These are phyloP conservation scores for Phytopythium oedochilum DNA, from an alignment of 352 stramenopile species.

Conservation along the genomic window DNA sequence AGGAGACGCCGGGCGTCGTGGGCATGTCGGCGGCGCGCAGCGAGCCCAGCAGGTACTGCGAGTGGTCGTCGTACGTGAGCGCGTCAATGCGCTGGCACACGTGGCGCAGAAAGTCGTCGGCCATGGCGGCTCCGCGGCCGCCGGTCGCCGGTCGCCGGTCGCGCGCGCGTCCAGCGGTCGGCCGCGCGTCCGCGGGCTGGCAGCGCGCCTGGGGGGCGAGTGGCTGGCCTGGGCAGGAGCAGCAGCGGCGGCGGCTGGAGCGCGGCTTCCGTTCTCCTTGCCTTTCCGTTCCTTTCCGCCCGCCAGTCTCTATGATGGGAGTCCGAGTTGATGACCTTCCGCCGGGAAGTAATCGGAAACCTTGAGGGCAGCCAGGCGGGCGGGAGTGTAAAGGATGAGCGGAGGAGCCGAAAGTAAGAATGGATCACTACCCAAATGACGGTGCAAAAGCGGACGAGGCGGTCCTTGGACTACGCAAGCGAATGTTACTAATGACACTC, in stretches of 20 bases:
- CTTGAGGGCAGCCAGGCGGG: not conserved
- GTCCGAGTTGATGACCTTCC: no score
- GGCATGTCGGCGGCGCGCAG: slow-evolving; percentile 15
- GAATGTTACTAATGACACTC: not conserved
- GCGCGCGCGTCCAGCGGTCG: no score
- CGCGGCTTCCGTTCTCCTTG: no score
- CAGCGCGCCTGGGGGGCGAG: no score
- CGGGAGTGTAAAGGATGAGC: not conserved
- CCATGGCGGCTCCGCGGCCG: no score
- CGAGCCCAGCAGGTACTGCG: slow-evolving; percentile 34
- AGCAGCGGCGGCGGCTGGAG: no score
- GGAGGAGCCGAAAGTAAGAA: not conserved
- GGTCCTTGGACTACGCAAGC: no score
- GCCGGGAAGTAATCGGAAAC: no score
- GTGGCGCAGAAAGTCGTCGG: slow-evolving; percentile 32
- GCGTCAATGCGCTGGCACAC: slow-evolving; percentile 48
- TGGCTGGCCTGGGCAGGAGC: no score
- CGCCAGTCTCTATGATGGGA: no score
- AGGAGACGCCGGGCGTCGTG: slow-evolving; percentile 12
- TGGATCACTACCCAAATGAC: not conserved
- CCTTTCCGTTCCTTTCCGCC: no score
- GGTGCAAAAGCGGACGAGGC: not conserved
- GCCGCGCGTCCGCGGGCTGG: no score
- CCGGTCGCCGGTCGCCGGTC: not conserved
- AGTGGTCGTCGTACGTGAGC: slow-evolving; percentile 43